Conservation (phyloP, 257 asterid species). For the Plectranthus barbatus region DNA sequence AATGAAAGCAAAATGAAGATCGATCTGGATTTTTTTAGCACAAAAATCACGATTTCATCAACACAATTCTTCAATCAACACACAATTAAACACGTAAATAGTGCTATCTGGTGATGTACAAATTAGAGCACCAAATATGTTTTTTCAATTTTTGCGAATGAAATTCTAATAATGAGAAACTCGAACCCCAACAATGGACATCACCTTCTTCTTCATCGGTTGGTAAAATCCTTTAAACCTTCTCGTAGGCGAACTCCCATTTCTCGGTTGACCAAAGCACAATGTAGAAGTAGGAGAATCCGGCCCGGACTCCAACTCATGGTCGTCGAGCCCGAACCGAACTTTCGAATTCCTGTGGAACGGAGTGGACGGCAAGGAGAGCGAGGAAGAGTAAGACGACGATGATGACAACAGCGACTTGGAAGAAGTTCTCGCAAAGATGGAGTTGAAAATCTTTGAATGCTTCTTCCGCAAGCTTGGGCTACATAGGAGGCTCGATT, state of each 20-base stretch:
- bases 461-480: neutral
- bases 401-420: conserved; percentile 3
- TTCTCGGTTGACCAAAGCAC: conserved; percentile 21
- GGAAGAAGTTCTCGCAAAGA: conserved; percentile 16
- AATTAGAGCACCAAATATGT: conserved; percentile 5
- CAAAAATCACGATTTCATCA: conserved; percentile 13
- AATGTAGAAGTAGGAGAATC: conserved; percentile 31
- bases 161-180: neutral
- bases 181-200: conserved; percentile 27
- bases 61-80: neutral
- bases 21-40: conserved; percentile 1
- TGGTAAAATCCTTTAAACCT: conserved; percentile 10
- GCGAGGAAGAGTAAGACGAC: conserved; percentile 24
- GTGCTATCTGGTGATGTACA: conserved; percentile 14
- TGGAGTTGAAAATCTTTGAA: conserved; percentile 18
- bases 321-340: conserved; percentile 22
- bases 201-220: conserved; percentile 25
- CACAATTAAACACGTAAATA: neutral
- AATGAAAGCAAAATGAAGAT: neutral
- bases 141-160: neutral
- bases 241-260: conserved; percentile 11
- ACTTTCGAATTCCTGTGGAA: neutral
- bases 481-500: conserved; percentile 4
- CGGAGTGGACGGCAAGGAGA: conserved; percentile 36
- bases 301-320: neutral